phyloP scores from a whole-genome alignment of 371 early-diverging fungal species.

The Actinomortierella wolfii region DNA sequence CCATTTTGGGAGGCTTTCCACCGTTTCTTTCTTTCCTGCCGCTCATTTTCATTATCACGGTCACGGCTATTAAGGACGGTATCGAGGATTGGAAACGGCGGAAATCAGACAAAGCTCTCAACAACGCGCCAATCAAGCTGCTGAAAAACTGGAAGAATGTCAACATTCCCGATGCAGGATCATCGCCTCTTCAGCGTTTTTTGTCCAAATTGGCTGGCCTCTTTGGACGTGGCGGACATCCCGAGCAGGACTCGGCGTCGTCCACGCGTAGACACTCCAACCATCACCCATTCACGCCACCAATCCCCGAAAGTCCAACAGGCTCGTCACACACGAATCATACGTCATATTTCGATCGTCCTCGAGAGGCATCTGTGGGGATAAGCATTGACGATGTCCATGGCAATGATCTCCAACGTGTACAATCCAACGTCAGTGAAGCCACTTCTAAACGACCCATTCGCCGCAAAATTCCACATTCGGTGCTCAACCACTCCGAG shows the following conservation, averaged over 20 bases:
- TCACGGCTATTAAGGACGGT: slow-evolving; percentile 92
- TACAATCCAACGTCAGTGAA: too few species aligned
- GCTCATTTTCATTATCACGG: slow-evolving; percentile 71
- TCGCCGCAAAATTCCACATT: slow-evolving; percentile 41
- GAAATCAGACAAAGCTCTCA: slow-evolving; percentile 78
- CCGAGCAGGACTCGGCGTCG: too few species aligned
- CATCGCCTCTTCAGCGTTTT: neutral
- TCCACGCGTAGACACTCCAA: too few species aligned
- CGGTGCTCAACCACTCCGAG: slow-evolving; percentile 41
- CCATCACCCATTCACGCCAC: too few species aligned
- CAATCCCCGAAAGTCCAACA: too few species aligned
- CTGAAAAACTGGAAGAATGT: slow-evolving; percentile 43
- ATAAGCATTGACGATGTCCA: too few species aligned
- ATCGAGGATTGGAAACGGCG: slow-evolving; percentile 94
- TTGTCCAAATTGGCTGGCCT: too few species aligned
- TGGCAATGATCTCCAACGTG: too few species aligned
- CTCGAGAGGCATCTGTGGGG: too few species aligned
- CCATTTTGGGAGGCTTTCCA: slow-evolving; percentile 64
- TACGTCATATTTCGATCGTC: too few species aligned
- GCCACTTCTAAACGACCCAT: slow-evolving; percentile 10
- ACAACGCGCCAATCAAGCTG: slow-evolving; percentile 45
- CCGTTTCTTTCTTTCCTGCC: slow-evolving; percentile 77
- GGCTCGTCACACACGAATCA: too few species aligned
- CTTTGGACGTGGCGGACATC: too few species aligned
- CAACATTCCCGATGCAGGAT: slow-evolving; percentile 14